Conservation (phyloP, 495 filamentous ascomycete genomes). For the Penicillium tannophilum region DNA sequence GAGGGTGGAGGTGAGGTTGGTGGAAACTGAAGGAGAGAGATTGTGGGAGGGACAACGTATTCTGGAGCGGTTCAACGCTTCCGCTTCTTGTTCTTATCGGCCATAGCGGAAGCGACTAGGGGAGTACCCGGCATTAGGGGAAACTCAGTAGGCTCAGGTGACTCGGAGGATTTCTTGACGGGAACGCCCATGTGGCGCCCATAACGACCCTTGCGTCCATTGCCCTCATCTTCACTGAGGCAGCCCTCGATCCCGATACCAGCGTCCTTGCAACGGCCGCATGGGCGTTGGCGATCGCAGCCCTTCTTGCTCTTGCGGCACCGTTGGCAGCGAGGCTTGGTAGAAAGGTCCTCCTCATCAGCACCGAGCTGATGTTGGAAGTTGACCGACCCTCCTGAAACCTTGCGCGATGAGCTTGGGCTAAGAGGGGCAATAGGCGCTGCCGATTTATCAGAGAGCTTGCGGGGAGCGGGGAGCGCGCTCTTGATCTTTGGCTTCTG, state of each 20-base stretch:
- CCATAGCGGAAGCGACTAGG: conserved; percentile 30
- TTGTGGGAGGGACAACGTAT: background rate
- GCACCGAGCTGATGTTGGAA: conserved; percentile 71
- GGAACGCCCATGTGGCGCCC: conserved; percentile 96
- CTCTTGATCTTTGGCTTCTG: conserved; percentile 47
- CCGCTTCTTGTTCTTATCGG: conserved; percentile 71
- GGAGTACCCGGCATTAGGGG: conserved; percentile 37
- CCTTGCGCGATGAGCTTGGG: conserved; percentile 74
- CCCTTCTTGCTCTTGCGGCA: conserved; percentile 99
- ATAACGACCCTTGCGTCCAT: conserved; percentile 94
- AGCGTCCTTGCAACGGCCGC: conserved; percentile 92
- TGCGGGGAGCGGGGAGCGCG: conserved; percentile 43
- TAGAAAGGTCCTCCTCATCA: conserved; percentile 87
- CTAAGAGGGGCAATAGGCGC: conserved; percentile 41
- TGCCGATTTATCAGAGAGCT: conserved; percentile 56
- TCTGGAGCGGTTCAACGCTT: conserved; percentile 55
- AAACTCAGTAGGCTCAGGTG: conserved; percentile 27
- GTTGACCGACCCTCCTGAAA: conserved; percentile 65
- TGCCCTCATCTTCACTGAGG: conserved; percentile 94
- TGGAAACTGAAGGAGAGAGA: conserved; percentile 1
- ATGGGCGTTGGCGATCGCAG: conserved; percentile 93
- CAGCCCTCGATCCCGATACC: conserved; percentile 90
- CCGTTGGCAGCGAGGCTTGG: conserved; percentile 95
- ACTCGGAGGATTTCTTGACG: conserved; percentile 66
- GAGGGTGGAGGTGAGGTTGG: conserved; percentile 12